Conservation (phyloP, 805 yeast genomes). For the Komagataella pastoris region DNA sequence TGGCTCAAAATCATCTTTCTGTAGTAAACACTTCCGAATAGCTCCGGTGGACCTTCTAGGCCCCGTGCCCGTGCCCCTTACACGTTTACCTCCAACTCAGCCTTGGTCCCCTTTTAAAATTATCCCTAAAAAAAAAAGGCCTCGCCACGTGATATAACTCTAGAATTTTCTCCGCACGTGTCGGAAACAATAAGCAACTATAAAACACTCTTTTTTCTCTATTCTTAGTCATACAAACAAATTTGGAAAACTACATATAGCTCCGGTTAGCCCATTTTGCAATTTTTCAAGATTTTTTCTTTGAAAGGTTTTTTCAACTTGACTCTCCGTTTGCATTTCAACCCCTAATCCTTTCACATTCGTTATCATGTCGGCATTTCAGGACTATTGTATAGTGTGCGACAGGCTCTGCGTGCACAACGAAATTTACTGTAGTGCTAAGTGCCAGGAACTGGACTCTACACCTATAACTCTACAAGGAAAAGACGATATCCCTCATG, state of each 20-base stretch:
- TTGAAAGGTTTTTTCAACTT: background rate
- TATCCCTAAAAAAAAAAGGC: background rate
- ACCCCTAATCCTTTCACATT: background rate
- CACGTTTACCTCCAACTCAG: background rate
- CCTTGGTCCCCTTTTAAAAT: background rate
- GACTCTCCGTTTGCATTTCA: background rate
- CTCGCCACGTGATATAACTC: background rate
- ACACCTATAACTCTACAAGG: slow-evolving; percentile 3
- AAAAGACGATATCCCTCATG: background rate
- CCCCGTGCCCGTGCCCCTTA: background rate
- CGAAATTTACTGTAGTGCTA: slow-evolving; percentile 6
- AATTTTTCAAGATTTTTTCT: background rate
- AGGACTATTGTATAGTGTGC: slow-evolving; percentile 8
- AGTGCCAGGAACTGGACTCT: slow-evolving; percentile 3
- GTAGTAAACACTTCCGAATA: background rate
- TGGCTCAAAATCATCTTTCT: background rate
- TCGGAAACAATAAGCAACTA: background rate
- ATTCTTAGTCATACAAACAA: background rate
- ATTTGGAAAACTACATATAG: background rate
- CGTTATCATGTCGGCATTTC: slow-evolving; percentile 14
- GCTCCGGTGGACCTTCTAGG: background rate
- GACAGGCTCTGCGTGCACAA: slow-evolving; percentile 5
- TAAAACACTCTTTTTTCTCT: background rate
- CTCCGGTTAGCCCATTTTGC: background rate
- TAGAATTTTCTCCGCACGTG: background rate